Conservation (phyloP, 2,329 filamentous ascomycete genomes). For the Xylariaceae sp. region DNA sequence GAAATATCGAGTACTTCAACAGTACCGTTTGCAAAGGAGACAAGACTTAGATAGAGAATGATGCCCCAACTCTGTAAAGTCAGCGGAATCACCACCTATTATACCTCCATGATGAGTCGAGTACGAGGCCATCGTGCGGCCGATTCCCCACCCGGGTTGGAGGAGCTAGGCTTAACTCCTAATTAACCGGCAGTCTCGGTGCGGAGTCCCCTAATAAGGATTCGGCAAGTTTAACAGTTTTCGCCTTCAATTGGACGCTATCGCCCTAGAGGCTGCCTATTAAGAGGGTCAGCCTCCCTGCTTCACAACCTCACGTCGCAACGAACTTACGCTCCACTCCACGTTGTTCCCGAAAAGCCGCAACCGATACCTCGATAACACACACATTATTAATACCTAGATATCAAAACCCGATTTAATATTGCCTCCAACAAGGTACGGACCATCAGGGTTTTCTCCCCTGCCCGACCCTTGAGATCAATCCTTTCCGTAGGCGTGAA, state of each 20-base stretch:
- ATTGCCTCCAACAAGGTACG: not conserved
- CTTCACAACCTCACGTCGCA: not conserved
- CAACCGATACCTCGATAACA: not conserved
- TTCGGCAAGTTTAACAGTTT: slow-evolving; percentile 13
- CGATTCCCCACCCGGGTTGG: slow-evolving; percentile 1
- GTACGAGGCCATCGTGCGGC: not conserved
- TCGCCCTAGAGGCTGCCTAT: not conserved
- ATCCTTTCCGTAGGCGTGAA: slow-evolving; percentile 13
- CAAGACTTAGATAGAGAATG: not conserved
- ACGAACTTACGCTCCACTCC: not conserved
- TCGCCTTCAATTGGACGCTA: slow-evolving; percentile 5
- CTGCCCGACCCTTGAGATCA: slow-evolving; percentile 19
- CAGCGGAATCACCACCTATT: not conserved
- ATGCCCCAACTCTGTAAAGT: not conserved
- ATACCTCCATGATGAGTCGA: not conserved
- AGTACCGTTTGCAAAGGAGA: not conserved
- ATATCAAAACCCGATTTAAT: not conserved
- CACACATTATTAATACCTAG: not conserved
- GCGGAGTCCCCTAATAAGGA: slow-evolving; percentile 14
- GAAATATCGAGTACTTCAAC: not conserved
- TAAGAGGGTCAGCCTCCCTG: not conserved
- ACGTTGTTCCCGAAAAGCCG: not conserved
- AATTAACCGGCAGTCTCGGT: not conserved
- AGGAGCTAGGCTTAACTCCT: not conserved
- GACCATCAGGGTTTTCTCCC: slow-evolving; percentile 32